phyloP scores from a whole-genome alignment of 331 rosid species.

The Arachis monticola region DNA sequence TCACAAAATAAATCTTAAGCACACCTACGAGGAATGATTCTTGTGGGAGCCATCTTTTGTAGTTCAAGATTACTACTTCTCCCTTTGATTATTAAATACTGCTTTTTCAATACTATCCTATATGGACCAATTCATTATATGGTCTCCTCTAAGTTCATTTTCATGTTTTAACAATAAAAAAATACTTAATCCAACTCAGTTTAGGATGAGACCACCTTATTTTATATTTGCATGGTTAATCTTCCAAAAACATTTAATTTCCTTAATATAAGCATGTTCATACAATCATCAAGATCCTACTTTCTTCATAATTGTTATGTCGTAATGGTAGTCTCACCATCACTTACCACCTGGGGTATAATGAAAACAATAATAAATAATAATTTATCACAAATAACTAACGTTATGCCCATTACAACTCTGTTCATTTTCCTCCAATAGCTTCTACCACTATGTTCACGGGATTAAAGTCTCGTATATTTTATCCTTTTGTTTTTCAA shows the following conservation, averaged over 20 bases:
- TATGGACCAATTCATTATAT: slow-evolving; percentile 20
- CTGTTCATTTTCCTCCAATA: slow-evolving; percentile 47
- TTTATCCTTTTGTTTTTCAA: neutral
- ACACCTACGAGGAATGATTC: slow-evolving; percentile 56
- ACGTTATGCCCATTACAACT: slow-evolving; percentile 34
- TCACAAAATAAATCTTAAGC: slow-evolving; percentile 48
- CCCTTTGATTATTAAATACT: slow-evolving; percentile 6
- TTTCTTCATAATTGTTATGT: slow-evolving; percentile 37
- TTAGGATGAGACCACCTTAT: slow-evolving; percentile 21
- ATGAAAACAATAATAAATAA: slow-evolving; percentile 27
- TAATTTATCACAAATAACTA: slow-evolving; percentile 23
- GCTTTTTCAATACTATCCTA: neutral
- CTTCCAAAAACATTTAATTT: slow-evolving; percentile 23
- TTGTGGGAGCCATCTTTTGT: slow-evolving; percentile 53
- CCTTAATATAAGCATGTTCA: slow-evolving; percentile 51
- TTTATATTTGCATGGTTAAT: slow-evolving; percentile 48
- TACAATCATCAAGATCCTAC: slow-evolving; percentile 56
- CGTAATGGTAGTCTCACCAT: slow-evolving; percentile 29
- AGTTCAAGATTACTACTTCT: slow-evolving; percentile 38
- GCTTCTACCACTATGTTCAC: slow-evolving; percentile 48
- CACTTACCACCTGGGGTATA: slow-evolving; percentile 34
- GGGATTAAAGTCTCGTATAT: slow-evolving; percentile 54
- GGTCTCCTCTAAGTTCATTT: slow-evolving; percentile 9
- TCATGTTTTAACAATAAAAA: neutral
- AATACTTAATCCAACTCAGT: slow-evolving; percentile 23